Evolutionary conservation across 257 asterid species (phyloP).

Genomic region (Echites panduratus): DNA sequence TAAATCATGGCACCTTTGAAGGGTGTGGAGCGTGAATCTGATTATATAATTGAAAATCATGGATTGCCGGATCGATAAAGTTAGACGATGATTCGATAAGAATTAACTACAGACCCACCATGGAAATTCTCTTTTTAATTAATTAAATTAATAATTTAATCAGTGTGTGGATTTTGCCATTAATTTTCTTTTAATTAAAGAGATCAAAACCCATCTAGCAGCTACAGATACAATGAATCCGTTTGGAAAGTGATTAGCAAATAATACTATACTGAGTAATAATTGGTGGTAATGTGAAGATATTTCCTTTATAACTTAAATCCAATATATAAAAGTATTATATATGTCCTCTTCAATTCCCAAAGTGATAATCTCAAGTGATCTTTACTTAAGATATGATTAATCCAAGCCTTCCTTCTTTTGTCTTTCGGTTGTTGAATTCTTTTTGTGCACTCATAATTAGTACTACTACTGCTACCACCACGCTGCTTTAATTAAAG

Average conservation of each 20-base stretch:
- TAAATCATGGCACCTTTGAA: slow-evolving; percentile 19
- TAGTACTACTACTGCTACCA: neutral
- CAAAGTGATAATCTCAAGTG: neutral
- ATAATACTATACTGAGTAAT: too few species aligned
- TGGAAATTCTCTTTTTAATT: neutral
- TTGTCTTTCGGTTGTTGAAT: slow-evolving; percentile 7
- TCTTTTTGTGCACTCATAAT: slow-evolving; percentile 5
- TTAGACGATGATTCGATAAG: neutral
- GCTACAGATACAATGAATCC: too few species aligned
- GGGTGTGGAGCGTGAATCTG: neutral
- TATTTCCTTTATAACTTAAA: neutral
- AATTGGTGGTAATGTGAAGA: too few species aligned
- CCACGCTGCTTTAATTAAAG: neutral
- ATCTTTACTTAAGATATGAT: slow-evolving; percentile 17
- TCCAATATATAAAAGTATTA: neutral
- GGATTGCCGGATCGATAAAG: slow-evolving; percentile 7
- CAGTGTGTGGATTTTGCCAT: too few species aligned
- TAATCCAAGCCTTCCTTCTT: slow-evolving; percentile 10
- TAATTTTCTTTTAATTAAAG: too few species aligned
- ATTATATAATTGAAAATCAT: slow-evolving; percentile 9
- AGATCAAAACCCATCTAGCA: too few species aligned
- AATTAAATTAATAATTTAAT: too few species aligned
- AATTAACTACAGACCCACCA: slow-evolving; percentile 9
- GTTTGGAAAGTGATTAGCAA: too few species aligned
- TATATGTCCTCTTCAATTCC: neutral